Evolutionary conservation across 2,329 filamentous ascomycete species (phyloP).

Genomic region (Trichoderma sp.): DNA sequence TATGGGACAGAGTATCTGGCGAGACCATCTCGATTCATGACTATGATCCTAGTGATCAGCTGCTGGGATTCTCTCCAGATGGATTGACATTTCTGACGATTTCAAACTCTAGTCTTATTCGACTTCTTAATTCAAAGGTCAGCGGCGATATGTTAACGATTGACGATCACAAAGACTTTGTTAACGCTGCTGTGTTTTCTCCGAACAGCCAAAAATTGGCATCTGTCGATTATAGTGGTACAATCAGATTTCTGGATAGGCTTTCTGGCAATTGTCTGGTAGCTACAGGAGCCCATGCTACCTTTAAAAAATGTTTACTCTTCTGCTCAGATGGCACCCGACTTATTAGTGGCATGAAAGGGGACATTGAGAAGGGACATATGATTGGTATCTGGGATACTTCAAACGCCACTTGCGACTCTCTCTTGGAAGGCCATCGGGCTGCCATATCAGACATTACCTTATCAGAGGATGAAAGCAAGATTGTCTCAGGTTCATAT

Average conservation of each 20-base stretch:
- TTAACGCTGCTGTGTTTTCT: background rate
- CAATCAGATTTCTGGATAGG: background rate
- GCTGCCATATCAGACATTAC: background rate
- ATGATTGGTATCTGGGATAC: background rate
- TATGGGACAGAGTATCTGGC: background rate
- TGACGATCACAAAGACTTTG: too few species aligned
- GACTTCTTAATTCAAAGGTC: background rate
- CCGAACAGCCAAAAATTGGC: background rate
- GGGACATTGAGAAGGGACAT: background rate
- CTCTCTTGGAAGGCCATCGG: background rate
- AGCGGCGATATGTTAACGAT: background rate
- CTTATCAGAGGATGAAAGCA: background rate
- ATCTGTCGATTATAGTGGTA: background rate
- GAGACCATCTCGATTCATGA: background rate
- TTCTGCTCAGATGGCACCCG: background rate
- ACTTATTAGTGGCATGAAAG: background rate
- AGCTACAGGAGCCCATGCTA: background rate
- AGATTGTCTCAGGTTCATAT: background rate
- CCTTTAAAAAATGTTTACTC: accelerated
- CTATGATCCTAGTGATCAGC: accelerated
- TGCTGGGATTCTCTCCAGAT: background rate
- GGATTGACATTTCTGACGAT: background rate
- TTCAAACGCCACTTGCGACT: background rate
- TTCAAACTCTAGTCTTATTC: accelerated
- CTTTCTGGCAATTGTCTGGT: background rate